Conservation (phyloP, 2,329 filamentous ascomycete genomes). For the Plenodomus lindquistii region DNA sequence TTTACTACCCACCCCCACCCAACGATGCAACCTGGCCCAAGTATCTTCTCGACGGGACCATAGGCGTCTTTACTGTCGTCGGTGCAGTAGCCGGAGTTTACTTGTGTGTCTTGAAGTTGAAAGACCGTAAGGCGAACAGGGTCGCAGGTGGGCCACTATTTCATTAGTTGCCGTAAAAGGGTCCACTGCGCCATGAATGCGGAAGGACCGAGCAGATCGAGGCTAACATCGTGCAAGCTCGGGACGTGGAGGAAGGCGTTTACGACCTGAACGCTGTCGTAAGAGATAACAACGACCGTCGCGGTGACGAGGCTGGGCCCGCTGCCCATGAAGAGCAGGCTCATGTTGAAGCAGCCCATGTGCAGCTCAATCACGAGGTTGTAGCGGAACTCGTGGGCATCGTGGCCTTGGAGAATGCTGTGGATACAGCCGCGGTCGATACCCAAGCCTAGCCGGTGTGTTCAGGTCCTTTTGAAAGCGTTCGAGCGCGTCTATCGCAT, state of each 20-base stretch:
- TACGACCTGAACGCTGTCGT: background rate
- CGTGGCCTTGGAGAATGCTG: background rate
- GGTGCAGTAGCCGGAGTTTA: background rate
- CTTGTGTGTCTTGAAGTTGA: background rate
- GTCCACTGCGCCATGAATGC: background rate
- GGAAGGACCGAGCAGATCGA: background rate
- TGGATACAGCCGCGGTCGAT: background rate
- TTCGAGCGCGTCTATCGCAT: background rate
- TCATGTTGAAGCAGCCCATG: background rate
- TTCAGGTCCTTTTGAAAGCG: background rate
- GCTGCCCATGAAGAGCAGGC: background rate
- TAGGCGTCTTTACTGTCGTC: background rate
- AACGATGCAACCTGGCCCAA: background rate
- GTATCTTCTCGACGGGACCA: background rate
- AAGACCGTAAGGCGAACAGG: background rate
- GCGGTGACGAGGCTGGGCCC: background rate
- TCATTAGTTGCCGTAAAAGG: background rate
- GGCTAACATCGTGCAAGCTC: background rate
- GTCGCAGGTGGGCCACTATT: background rate
- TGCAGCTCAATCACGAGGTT: background rate
- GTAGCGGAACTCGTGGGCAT: background rate
- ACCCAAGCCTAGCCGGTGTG: background rate
- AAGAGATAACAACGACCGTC: background rate
- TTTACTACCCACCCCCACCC: background rate
- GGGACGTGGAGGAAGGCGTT: background rate